Evolutionary conservation across 2,329 filamentous ascomycete genomes (phyloP), one percentile per base, ranked within the genome.

Genomic region (Penicillium sp.): DNA sequence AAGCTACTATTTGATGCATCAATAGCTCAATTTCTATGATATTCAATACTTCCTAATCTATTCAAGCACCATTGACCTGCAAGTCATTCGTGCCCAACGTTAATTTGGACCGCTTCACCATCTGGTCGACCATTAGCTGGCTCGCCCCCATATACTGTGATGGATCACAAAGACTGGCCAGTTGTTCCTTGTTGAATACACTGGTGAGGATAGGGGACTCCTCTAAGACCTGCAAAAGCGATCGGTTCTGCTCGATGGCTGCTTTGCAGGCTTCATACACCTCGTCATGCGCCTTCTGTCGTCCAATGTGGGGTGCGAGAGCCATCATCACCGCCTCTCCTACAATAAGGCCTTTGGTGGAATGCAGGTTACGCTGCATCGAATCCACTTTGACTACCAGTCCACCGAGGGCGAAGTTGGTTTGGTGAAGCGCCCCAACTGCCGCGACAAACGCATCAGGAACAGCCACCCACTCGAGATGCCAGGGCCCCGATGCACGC

Each of bases 261-360:
- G 73, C 69, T 56, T 75, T 78, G 62, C 82, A 85, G 2, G 80
- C 80, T 55, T 77, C 76, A 51, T 85, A 84, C 1, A 84, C 81
- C 26, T 82, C 69, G 55, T 84, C 81, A 63, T 84, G 82, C 2
- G 81, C 81, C 18, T 76, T 72, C 54, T 81, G 79, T 14, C 82
- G 71, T 11, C 82, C 82, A 42, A 82, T 68, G 64, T 77, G 70
- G 14, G 75, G 73, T 13, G 81, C 82, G 36, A 85, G 70, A 3
- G 75, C 78, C 82, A 84, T 84, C 82, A 85, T 84, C 13, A 85
- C 80, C 2, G 82, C 81, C 67, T 84, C 82, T 0, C 76, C 81
- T 10, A 84, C 82, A 58, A 84, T 84, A 18, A 84, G 67, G 0
- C 82, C 82, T 34, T 70, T 70, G 0, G 80, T 83, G 0, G 77